A percentile compares a stretch with the other conserved stretches of the same genome.
These are phyloP conservation scores for Teunomyces panamensis DNA, from an alignment of 805 yeast species.

Conservation along the genomic window DNA sequence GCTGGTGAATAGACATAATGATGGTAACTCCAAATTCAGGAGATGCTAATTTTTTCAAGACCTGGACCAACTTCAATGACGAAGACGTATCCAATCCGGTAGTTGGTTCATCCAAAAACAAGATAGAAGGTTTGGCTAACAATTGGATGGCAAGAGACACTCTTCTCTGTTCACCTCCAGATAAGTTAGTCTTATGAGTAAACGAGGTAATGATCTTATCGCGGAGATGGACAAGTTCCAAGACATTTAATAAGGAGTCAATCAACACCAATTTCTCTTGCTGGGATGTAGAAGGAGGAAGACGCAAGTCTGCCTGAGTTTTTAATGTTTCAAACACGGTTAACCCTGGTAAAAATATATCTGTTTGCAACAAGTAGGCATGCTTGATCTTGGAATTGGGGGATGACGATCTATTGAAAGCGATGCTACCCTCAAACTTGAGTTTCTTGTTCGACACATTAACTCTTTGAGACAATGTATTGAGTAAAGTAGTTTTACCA, in stretches of 20 bases:
- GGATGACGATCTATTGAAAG: constrained; percentile 18
- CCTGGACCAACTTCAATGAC: constrained; percentile 60
- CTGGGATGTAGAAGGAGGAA: constrained; percentile 46
- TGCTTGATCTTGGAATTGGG: constrained; percentile 17
- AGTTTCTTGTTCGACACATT: constrained; percentile 39
- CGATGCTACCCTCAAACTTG: constrained; percentile 40
- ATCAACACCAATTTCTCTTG: constrained; percentile 50
- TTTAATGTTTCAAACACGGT: constrained; percentile 69
- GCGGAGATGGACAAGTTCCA: constrained; percentile 65
- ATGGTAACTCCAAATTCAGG: constrained; percentile 64
- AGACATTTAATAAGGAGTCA: constrained; percentile 55
- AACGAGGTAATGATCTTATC: constrained; percentile 54
- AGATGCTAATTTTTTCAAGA: constrained; percentile 49
- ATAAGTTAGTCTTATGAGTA: constrained; percentile 54
- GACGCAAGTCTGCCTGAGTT: constrained; percentile 68
- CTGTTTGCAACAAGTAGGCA: constrained; percentile 77
- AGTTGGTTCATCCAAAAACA: constrained; percentile 85
- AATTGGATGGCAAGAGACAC: constrained; percentile 76
- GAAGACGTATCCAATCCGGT: constrained; percentile 83
- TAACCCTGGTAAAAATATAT: constrained; percentile 64
- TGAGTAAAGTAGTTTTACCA: constrained; percentile 79
- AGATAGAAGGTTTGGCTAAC: constrained; percentile 68
- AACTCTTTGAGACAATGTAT: constrained; percentile 57
- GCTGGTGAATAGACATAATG: constrained; percentile 79
- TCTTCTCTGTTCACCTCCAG: constrained; percentile 84